Base-by-base conservation (phyloP, 78 protist species). In the Dictyostelium brefeldianum region DNA sequence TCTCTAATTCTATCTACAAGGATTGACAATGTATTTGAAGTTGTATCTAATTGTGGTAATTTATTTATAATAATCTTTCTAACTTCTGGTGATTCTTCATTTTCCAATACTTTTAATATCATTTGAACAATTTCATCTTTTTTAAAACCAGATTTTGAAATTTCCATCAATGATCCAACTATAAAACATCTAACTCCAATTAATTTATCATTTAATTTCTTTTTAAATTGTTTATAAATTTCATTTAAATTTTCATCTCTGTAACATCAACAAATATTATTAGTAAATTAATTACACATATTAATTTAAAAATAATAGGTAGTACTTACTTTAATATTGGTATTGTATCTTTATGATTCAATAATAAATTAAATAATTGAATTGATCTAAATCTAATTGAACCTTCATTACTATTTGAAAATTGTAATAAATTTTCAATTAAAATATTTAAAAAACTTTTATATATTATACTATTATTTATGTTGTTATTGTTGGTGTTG, bases 351-450 rank as follows among this genome's bases (percentile, higher is more conserved):
- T 22, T 62, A 62, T 62, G 41, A 62, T 62, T 62, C 10, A 62
- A 11, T 62, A 62, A 62, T 22, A 62, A 25, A 25, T 62, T 62
- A 0, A 62, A 25, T 25, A 62, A 25, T 62, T 62, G 70, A 5
- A 62, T 25, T 10, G 36, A 62, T 25, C 70, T 62, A 25, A 62
- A 22, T 62, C 70, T 62, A 25, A 62, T 62, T 62, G 70, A 62
- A 25, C 12, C 27, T 62, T 62, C 70, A 11, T 62, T 5, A 11
- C 70, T 62, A 25, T 14, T 10, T 25, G 70, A 62, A 62, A 62
- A 62, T 62, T 62, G 70, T 25, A 62, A 62, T 62, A 62, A 62
- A 62, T 25, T 62, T 25, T 62, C 70, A 62, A 62, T n/a, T 25
- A 62, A 62, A 62, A 62, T 62, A 62, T 25, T 11, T 25, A 62